These are phyloP conservation scores for Maudiozyma turicensis DNA, from an alignment of 805 yeast species.

Conservation along the genomic window DNA sequence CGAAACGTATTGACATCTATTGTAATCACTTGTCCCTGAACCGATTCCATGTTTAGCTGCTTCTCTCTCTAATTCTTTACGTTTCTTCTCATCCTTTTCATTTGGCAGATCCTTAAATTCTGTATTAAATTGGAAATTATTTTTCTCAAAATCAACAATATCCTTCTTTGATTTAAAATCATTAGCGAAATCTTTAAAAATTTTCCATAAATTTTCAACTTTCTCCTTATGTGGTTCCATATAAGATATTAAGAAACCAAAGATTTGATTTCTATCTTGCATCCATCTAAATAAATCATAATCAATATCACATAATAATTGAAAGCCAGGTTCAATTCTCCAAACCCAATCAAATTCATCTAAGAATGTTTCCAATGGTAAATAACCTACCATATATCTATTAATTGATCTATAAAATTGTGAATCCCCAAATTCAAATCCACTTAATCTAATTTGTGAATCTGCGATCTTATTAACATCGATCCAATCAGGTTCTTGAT, in stretches of 20 bases:
- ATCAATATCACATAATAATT: constrained; percentile 61
- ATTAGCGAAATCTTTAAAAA: constrained; percentile 47
- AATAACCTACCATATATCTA: constrained; percentile 70
- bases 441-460: constrained; percentile 46
- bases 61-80: not conserved
- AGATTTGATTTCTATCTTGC: constrained; percentile 57
- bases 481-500: constrained; percentile 75
- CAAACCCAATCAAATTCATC: constrained; percentile 69
- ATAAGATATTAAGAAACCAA: constrained; percentile 63
- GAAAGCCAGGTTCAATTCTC: constrained; percentile 80
- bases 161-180: constrained; percentile 34
- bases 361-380: constrained; percentile 56
- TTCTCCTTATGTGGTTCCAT: constrained; percentile 58
- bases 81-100: constrained; percentile 28
- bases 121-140: constrained; percentile 56
- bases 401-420: constrained; percentile 76
- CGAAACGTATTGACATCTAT: constrained; percentile 78
- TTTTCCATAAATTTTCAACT: constrained; percentile 59
- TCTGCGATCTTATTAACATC: constrained; percentile 58
- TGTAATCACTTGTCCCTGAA: constrained; percentile 31
- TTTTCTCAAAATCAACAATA: constrained; percentile 40
- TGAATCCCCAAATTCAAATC: constrained; percentile 63
- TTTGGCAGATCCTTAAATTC: constrained; percentile 34
- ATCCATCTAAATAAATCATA: constrained; percentile 68
- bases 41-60: not conserved